Evolutionary conservation across 2,329 filamentous ascomycete genomes (phyloP), one percentile per base, ranked within the genome.

Genomic region (Ophiocordyceps camponoti-rufipedis): DNA sequence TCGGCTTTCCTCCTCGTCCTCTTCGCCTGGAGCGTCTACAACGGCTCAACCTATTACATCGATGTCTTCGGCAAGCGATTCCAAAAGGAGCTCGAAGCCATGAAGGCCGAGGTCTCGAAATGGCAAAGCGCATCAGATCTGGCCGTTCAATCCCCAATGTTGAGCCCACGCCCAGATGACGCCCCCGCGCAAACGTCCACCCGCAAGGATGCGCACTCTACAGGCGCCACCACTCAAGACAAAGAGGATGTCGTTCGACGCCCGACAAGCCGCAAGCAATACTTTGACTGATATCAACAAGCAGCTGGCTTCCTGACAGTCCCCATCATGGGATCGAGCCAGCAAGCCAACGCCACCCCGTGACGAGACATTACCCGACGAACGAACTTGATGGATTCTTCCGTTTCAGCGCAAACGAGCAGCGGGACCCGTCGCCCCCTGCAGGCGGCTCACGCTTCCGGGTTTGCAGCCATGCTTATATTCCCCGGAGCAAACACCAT

Each of bases 1-100:
- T 78, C 80, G 2, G 52, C 61, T 0, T 98, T 95, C 63, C 69
- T 98, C 42, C 69, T 81, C 46, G 65, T 75, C 2, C 79, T 98
- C n/a, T 96, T 98, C 57, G 71, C 78, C 41, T 95, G 88, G 87
- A 93, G 85, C 54, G 82, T 95, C 46, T 93, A 95, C 67, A 98
- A 98, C 54, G 91, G 91, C 31, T 86, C 91, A 16, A 96, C 88
- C 0, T 98, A 84, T 62, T 98, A 98, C 63, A 96, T 98, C 56
- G 91, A 98, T 55, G 85, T 96, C 2, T 98, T 96, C 59, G 91
- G 93, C 45, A 94, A 85, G 55, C 78, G 88, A 2, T 96, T 98
- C 70, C 86, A 98, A 68, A 94, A 89, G 58, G 91, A 98, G 62
- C 71, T 98, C 12, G 88, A 98, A 59, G 74, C 81, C 45, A 74